phyloP scores from a whole-genome alignment of 2,329 filamentous ascomycete genomes.

The Cladosporium halotolerans region DNA sequence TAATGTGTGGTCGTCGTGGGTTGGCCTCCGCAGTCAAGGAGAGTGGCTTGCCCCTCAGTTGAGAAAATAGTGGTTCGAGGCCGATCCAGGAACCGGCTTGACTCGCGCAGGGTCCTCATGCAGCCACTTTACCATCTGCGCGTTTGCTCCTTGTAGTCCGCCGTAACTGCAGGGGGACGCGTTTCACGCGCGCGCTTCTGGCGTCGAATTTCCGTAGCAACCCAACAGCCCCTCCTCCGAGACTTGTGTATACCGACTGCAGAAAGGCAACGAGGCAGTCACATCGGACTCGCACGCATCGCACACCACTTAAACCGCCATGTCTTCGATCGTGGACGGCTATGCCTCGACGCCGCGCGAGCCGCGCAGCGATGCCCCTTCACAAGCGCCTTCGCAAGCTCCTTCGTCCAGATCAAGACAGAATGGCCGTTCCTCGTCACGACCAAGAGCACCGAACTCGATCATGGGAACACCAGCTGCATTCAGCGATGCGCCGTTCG shows the following conservation, averaged over 20 bases:
- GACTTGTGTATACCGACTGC: background rate
- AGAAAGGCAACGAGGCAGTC: no score
- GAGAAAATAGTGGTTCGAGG: conserved; percentile 11
- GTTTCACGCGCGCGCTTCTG: background rate
- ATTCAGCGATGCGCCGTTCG: conserved; percentile 53
- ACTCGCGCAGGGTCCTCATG: conserved; percentile 4
- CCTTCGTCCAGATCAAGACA: conserved; percentile 23
- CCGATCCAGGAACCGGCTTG: conserved; percentile 1
- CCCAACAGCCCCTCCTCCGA: conserved; percentile 1
- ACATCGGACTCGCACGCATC: background rate
- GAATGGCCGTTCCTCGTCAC: conserved; percentile 45
- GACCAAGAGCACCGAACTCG: conserved; percentile 48
- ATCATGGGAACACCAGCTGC: conserved; percentile 43
- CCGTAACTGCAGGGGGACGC: background rate
- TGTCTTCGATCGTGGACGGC: conserved; percentile 48
- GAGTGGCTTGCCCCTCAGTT: conserved; percentile 7
- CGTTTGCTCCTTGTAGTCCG: background rate
- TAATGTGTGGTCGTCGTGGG: background rate
- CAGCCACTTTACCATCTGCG: conserved; percentile 2
- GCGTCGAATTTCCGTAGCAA: conserved; percentile 9
- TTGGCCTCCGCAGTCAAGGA: conserved; percentile 5
- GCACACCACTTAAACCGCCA: conserved; percentile 24
- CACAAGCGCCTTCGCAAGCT: conserved; percentile 12
- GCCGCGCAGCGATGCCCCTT: conserved; percentile 33
- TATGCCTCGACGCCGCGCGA: conserved; percentile 28